Conservation (phyloP, 2,329 filamentous ascomycete genomes). For the Helminthosporium solani region DNA sequence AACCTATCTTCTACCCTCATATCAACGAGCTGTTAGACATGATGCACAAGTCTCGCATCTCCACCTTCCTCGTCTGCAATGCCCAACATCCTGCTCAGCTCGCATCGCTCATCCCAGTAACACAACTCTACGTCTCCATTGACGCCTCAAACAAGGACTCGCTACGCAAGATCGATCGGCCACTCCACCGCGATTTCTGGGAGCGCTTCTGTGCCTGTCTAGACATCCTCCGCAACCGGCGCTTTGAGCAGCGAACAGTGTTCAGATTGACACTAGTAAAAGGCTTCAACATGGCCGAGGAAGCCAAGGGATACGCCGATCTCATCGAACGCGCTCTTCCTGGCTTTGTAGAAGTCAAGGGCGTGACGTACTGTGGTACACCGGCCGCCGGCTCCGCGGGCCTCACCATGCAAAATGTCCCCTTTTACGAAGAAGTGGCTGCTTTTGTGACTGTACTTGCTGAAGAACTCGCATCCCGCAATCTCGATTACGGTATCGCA, state of each 20-base stretch:
- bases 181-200: conserved; percentile 95
- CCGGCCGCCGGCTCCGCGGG: conserved; percentile 80
- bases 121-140: conserved; percentile 94
- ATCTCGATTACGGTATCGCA: conserved; percentile 82
- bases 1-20: conserved; percentile 98
- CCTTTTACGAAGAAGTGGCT: conserved; percentile 87
- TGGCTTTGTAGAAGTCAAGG: conserved; percentile 93
- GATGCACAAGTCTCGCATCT: conserved; percentile 83
- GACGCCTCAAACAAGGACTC: conserved; percentile 90
- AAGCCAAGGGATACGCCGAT: conserved; percentile 84
- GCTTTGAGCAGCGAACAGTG: conserved; percentile 85
- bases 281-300: conserved; percentile 95
- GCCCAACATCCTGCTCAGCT: conserved; percentile 94
- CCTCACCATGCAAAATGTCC: conserved; percentile 95
- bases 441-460: conserved; percentile 79
- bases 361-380: conserved; percentile 95
- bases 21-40: conserved; percentile 89
- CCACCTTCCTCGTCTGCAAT: conserved; percentile 94
- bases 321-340: conserved; percentile 84
- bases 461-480: conserved; percentile 65
- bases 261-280: conserved; percentile 95
- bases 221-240: conserved; percentile 80
- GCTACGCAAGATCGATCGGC: conserved; percentile 83
- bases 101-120: conserved; percentile 77
- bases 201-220: conserved; percentile 90